A percentile compares a stretch with the other conserved stretches of the same genome.
These are phyloP conservation scores for Myriosclerotinia duriaeana DNA, from an alignment of 2,329 filamentous ascomycete genomes.

Conservation along the genomic window DNA sequence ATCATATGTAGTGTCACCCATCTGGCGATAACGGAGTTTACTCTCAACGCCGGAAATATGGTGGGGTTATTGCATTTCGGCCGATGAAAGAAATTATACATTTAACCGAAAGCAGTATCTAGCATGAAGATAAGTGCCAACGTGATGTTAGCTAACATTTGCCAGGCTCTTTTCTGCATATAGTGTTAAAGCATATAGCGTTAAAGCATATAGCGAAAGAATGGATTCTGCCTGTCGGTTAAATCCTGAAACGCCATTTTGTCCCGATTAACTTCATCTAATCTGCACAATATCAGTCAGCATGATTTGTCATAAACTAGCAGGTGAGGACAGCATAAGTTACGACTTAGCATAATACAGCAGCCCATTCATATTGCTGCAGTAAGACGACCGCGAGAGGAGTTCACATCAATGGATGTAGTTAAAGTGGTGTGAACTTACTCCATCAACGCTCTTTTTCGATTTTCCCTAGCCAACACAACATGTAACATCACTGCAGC, in stretches of 20 bases:
- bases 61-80: background rate
- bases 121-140: background rate
- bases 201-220: slow-evolving; percentile 55
- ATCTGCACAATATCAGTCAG: slow-evolving; percentile 10
- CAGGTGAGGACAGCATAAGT: background rate
- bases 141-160: background rate
- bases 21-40: slow-evolving; percentile 14
- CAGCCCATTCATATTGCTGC: background rate
- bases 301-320: background rate
- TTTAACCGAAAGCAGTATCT: background rate
- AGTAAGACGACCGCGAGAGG: too few relatives aligned
- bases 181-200: background rate
- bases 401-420: fast-evolving
- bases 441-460: slow-evolving; percentile 47
- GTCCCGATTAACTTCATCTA: slow-evolving; percentile 62
- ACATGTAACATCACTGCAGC: slow-evolving; percentile 57
- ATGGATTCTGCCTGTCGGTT: slow-evolving; percentile 67
- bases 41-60: background rate
- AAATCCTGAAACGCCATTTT: slow-evolving; percentile 66
- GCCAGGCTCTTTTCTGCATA: background rate
- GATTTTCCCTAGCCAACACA: slow-evolving; percentile 60
- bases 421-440: background rate
- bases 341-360: background rate
- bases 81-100: background rate
- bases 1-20: background rate